phyloP scores from a whole-genome alignment of 2,329 filamentous ascomycete genomes.

The Phaeosphaeriaceae sp. region DNA sequence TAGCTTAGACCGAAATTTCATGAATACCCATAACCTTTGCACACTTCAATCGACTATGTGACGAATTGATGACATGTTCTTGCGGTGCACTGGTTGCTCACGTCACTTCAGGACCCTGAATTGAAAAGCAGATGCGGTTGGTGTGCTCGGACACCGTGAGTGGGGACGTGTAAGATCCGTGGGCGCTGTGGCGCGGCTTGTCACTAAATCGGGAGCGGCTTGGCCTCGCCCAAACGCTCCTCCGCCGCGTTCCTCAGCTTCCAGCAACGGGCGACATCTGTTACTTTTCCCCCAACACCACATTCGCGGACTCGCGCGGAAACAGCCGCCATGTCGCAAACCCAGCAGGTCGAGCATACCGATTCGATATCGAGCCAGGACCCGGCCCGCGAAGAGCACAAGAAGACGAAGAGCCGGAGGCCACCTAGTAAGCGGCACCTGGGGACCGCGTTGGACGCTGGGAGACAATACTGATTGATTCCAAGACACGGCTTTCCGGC shows the following conservation, averaged over 20 bases:
- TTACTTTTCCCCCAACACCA: constrained; percentile 19
- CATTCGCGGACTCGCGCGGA: constrained; percentile 41
- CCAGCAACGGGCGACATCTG: constrained; percentile 17
- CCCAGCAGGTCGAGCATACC: constrained; percentile 51
- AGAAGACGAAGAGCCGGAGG: constrained; percentile 85
- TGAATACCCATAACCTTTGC: neutral
- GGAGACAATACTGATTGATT: constrained; percentile 25
- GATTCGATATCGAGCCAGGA: constrained; percentile 55
- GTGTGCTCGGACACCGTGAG: constrained; percentile 13
- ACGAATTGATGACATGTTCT: constrained; percentile 3
- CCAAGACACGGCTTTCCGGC: constrained; percentile 91
- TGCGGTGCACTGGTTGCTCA: neutral
- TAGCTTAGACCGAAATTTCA: constrained; percentile 6
- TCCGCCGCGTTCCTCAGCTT: constrained; percentile 17
- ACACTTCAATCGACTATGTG: neutral
- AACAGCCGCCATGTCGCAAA: constrained; percentile 52
- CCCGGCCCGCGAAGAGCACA: constrained; percentile 47
- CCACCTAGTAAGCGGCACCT: constrained; percentile 74
- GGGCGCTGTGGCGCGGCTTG: constrained; percentile 30
- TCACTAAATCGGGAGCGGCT: constrained; percentile 32
- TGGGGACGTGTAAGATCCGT: constrained; percentile 22
- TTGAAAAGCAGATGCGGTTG: neutral
- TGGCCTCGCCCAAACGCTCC: constrained; percentile 27
- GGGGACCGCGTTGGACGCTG: constrained; percentile 10
- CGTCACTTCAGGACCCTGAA: constrained; percentile 2